These are phyloP conservation scores for Solanum phureja DNA, from an alignment of 257 asterid genomes.

Conservation along the genomic window DNA sequence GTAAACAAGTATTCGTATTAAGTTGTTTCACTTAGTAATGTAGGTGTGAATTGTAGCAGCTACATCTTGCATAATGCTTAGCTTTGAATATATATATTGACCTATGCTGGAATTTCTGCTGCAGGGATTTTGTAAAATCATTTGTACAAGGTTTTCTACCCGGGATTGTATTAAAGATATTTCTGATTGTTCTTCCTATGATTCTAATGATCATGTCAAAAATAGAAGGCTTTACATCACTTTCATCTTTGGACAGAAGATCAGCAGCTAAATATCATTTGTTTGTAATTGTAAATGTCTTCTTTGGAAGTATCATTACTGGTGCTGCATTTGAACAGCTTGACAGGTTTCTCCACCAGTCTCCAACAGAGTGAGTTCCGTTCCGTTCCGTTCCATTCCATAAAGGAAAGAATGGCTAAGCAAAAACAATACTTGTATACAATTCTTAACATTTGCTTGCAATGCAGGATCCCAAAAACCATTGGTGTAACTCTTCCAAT, in stretches of 20 bases:
- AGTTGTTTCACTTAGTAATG: not conserved
- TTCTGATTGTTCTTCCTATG: constrained; percentile 47
- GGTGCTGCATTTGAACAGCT: constrained; percentile 94
- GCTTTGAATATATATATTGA: not conserved
- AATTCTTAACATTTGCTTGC: not conserved
- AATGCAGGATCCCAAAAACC: constrained; percentile 70
- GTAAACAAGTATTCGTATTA: not conserved
- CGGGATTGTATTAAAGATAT: constrained; percentile 63
- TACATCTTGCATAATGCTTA: not conserved
- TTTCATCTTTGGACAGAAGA: constrained; percentile 58
- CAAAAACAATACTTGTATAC: not conserved
- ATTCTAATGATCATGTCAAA: constrained; percentile 63
- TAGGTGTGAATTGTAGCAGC: not conserved
- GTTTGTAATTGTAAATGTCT: constrained; percentile 69
- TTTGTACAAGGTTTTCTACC: constrained; percentile 88
- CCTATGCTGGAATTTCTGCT: not conserved
- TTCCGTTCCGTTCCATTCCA: not conserved
- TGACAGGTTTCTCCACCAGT: constrained; percentile 41
- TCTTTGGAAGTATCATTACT: constrained; percentile 72
- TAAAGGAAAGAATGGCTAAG: not conserved
- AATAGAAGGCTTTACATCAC: constrained; percentile 60
- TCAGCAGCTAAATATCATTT: constrained; percentile 73
- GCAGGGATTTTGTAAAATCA: constrained; percentile 44
- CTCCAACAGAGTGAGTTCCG: constrained; percentile 55
- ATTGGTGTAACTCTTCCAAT: constrained; percentile 70